Percentiles rank a stretch among this genome's conserved stretches.
These are phyloP conservation scores for Metschnikowia cerradonensis DNA, from an alignment of 805 yeast species.

Conservation along the genomic window DNA sequence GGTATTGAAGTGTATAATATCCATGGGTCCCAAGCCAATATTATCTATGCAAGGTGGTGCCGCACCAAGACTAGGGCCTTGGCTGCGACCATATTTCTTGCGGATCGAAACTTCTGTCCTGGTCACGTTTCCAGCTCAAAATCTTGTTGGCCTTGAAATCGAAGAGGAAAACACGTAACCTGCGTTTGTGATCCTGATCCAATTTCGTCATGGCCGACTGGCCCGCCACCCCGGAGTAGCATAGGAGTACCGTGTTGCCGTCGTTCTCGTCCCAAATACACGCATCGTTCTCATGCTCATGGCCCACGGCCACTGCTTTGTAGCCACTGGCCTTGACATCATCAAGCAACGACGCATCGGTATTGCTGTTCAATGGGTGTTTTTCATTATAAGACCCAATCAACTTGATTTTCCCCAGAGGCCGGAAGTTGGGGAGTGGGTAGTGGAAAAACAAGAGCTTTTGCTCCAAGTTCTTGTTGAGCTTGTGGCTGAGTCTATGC, in stretches of 20 bases:
- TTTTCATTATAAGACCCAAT: constrained; percentile 39
- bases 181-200: constrained; percentile 26
- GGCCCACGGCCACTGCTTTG: constrained; percentile 38
- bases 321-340: constrained; percentile 36
- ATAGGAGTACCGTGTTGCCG: constrained; percentile 29
- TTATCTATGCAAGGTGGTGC: background rate
- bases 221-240: constrained; percentile 39
- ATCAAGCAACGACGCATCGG: constrained; percentile 27
- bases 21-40: too few species aligned
- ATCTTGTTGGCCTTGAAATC: constrained; percentile 23
- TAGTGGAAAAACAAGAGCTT: constrained; percentile 37
- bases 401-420: constrained; percentile 34
- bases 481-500: constrained; percentile 22
- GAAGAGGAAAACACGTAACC: constrained; percentile 33
- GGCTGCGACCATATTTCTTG: constrained; percentile 16
- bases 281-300: constrained; percentile 43
- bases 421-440: constrained; percentile 42
- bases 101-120: constrained; percentile 11
- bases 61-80: background rate
- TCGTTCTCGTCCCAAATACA: constrained; percentile 27
- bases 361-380: constrained; percentile 28
- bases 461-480: constrained; percentile 13
- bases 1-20: background rate
- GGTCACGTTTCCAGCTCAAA: constrained; percentile 38
- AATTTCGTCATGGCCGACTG: constrained; percentile 29